Evolutionary conservation across 2,329 filamentous ascomycete genomes (phyloP).

Genomic region (Chaetothyriales sp.): DNA sequence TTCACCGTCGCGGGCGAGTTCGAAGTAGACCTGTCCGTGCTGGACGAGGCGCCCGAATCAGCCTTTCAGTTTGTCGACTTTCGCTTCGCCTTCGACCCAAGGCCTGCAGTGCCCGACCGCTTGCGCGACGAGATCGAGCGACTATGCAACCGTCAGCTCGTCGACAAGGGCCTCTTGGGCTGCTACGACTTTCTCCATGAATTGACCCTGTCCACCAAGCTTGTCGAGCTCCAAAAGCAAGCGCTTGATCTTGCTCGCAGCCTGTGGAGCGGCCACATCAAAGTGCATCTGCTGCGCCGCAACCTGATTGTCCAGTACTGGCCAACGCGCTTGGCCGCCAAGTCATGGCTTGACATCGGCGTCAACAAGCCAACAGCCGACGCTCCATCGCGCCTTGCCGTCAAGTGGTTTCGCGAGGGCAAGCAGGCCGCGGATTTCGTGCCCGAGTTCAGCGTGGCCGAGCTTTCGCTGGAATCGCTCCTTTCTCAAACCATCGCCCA

Average conservation of each 20-base stretch:
- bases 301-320: conserved; percentile 86
- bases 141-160: conserved; percentile 58
- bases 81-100: conserved; percentile 65
- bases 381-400: conserved; percentile 23
- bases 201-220: conserved; percentile 78
- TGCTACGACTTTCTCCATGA: conserved; percentile 83
- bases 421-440: conserved; percentile 57
- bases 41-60: conserved; percentile 65
- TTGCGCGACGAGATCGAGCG: conserved; percentile 54
- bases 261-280: conserved; percentile 65
- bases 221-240: conserved; percentile 68
- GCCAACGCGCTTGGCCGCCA: conserved; percentile 54
- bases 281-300: conserved; percentile 66
- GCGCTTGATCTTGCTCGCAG: conserved; percentile 54
- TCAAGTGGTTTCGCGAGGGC: conserved; percentile 74
- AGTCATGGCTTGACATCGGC: conserved; percentile 85
- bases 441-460: conserved; percentile 52
- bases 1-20: conserved; percentile 76
- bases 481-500: conserved; percentile 60
- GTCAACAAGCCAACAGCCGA: conserved; percentile 49
- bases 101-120: conserved; percentile 49
- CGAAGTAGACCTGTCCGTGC: conserved; percentile 83
- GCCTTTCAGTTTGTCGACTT: conserved; percentile 95
- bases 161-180: conserved; percentile 56
- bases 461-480: conserved; percentile 60